phyloP scores from a whole-genome alignment of 441 rosid genomes.

The Mallotus japonicus region DNA sequence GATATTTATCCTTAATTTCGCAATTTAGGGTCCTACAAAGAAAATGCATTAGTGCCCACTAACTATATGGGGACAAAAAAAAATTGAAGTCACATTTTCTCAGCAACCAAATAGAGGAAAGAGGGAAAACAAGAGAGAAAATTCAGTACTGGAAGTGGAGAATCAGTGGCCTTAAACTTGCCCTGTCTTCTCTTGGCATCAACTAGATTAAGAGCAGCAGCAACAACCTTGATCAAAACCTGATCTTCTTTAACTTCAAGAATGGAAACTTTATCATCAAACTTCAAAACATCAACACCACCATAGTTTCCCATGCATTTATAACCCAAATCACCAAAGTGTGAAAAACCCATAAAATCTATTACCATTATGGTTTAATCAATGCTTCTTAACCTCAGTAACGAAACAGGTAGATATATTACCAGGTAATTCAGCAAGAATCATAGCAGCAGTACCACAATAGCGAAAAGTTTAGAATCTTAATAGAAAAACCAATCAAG shows the following conservation, averaged over 20 bases:
- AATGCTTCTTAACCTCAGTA: conserved; percentile 28
- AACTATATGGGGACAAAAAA: background rate
- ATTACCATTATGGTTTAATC: conserved; percentile 1
- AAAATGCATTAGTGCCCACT: background rate
- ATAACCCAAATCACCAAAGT: too few species aligned
- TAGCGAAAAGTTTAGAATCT: conserved; percentile 83
- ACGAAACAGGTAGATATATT: conserved; percentile 61
- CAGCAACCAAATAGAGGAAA: conserved; percentile 11
- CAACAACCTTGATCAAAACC: conserved; percentile 77
- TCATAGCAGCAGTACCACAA: conserved; percentile 87
- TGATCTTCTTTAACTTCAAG: conserved; percentile 76
- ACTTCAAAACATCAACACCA: conserved; percentile 72
- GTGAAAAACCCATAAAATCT: conserved; percentile 56
- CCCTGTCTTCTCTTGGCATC: conserved; percentile 83
- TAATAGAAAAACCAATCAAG: conserved; percentile 65
- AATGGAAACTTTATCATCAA: conserved; percentile 61
- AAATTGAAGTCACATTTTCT: background rate
- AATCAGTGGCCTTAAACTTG: conserved; percentile 88
- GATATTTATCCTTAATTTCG: background rate
- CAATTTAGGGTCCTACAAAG: background rate
- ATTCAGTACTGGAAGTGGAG: conserved; percentile 67
- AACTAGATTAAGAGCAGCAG: conserved; percentile 90
- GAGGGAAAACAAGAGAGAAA: background rate
- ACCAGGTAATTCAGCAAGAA: conserved; percentile 83
- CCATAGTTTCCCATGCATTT: conserved; percentile 79